Conservation (phyloP, 2,329 filamentous ascomycete species). For the Pseudocercospora fijiensis region DNA sequence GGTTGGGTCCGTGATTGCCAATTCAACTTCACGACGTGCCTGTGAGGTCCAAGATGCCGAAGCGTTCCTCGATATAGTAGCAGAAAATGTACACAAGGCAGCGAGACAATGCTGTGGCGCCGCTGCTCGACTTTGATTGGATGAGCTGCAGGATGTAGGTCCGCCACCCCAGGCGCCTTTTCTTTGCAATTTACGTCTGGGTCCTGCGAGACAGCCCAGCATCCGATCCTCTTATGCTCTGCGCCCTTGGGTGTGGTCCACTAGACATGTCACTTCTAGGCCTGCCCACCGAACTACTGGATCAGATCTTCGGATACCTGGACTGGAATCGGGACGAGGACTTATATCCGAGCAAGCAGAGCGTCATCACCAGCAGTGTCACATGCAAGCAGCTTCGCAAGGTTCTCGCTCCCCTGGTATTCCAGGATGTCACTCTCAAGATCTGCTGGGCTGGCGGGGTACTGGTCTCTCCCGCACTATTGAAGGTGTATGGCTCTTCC, state of each 20-base stretch:
- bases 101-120: background rate
- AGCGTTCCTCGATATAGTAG: too few species aligned
- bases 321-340: constrained; percentile 23
- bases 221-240: too few species aligned
- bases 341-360: constrained; percentile 15
- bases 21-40: background rate
- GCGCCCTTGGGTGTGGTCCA: too few species aligned
- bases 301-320: constrained; percentile 24
- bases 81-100: background rate
- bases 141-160: background rate
- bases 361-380: constrained; percentile 19
- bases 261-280: constrained; percentile 18
- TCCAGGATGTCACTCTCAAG: constrained; percentile 24
- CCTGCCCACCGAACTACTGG: constrained; percentile 25
- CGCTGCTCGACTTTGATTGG: background rate
- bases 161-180: background rate
- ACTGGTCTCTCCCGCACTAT: constrained; percentile 19
- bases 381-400: constrained; percentile 23
- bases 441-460: constrained; percentile 23
- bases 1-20: background rate
- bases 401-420: constrained; percentile 20
- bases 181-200: background rate
- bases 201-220: too few species aligned
- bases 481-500: background rate
- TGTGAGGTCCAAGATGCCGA: too few species aligned